Evolutionary conservation across 2,329 filamentous ascomycete species (phyloP), one percentile per base, ranked within the genome.

Genomic region (Diplocarpon rosae): DNA sequence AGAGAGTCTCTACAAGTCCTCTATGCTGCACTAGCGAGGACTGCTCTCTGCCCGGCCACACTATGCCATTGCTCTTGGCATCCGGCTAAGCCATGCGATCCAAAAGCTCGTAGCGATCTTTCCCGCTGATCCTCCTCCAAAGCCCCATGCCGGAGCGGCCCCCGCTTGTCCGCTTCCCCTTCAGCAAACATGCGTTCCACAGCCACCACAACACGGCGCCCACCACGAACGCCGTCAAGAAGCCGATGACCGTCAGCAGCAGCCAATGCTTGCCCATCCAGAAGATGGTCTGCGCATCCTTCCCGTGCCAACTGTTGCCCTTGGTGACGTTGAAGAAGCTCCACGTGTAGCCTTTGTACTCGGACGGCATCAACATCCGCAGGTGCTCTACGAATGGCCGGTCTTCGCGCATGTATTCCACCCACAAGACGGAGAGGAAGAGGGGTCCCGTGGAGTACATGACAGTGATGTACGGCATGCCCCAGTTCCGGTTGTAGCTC

Each of bases 391-490:
- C 63, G 24, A 69, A 66, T 35, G 63, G 61, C 10, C 64, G 70
- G 35, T 66, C 66, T 14, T 68, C 65, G 29, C 71, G 69, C 61
- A 78, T 77, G 62, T 84, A 88, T 61, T 85, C 77, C 58, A 83
- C 78, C 80, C 83, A 84, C 48, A 85, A 73, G 33, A 88, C 74
- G 45, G 78, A 85, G 37, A 89, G 65, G 66, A 86, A 89, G 27
- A 89, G 67, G 0, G 84, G 84, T 0, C 84, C 84, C 0, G 85
- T 85, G 9, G 77, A 79, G 37, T 82, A 80, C 85, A 89, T 89
- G 56, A 89, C 81, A 17, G 81, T 85, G 57, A 85, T 81, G 62
- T 89, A 87, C 0, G 68, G 67, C 39, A 62, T 54, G 14, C 48
- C 49, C 83, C 83, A 89, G 51, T 75, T 75, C 47, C 76, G 72